A percentile compares a stretch with the other conserved stretches of the same genome.
phyloP scores from a whole-genome alignment of 768 basidiomycete genomes.

The Macrolepiota dolichaula region DNA sequence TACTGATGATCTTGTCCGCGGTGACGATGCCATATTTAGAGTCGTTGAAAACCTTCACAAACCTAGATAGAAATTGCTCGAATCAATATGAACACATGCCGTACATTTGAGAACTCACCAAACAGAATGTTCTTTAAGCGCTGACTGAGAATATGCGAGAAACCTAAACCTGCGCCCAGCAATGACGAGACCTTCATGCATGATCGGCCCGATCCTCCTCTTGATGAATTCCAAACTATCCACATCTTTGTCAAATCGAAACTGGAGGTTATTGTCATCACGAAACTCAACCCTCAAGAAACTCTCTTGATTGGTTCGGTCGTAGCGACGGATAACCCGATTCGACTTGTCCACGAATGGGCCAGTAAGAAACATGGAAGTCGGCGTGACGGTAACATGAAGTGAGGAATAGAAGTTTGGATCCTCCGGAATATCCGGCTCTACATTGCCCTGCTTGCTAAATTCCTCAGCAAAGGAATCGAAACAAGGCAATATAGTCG shows the following conservation, averaged over 20 bases:
- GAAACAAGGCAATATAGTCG: conserved; percentile 19
- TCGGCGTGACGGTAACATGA: conserved; percentile 47
- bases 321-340: conserved; percentile 53
- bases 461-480: conserved; percentile 28
- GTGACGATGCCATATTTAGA: conserved; percentile 23
- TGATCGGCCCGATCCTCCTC: conserved; percentile 39
- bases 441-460: conserved; percentile 17
- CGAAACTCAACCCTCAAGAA: conserved; percentile 65
- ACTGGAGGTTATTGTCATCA: conserved; percentile 53
- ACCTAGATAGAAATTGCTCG: conserved; percentile 35
- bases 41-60: conserved; percentile 52
- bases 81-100: neutral
- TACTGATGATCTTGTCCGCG: conserved; percentile 47
- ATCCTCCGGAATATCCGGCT: conserved; percentile 22
- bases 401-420: conserved; percentile 25
- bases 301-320: conserved; percentile 37
- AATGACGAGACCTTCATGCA: conserved; percentile 45
- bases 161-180: conserved; percentile 56
- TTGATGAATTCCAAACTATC: conserved; percentile 48
- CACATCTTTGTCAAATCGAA: conserved; percentile 54
- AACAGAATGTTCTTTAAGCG: conserved; percentile 59
- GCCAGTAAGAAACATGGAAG: conserved; percentile 47
- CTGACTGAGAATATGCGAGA: conserved; percentile 71
- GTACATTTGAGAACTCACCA: conserved; percentile 30
- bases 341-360: conserved; percentile 61